Percentiles rank a stretch among this genome's conserved stretches.
Evolutionary conservation across 2,329 filamentous ascomycete genomes (phyloP).

Genomic region (Sporothrix luriei): DNA sequence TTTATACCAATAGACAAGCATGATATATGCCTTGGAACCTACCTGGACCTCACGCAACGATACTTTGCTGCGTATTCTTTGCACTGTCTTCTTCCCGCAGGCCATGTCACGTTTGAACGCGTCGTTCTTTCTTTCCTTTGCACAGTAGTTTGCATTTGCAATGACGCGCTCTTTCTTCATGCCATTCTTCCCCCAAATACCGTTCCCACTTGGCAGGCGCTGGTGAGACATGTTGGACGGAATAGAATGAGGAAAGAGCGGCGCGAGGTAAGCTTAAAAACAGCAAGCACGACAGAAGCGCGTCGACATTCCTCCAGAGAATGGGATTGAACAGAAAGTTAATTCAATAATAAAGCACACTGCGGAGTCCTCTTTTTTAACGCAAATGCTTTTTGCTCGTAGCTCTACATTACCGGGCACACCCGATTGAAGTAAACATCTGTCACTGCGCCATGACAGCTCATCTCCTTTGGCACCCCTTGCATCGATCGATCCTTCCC

Average conservation of each 20-base stretch:
- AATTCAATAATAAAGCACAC: no score
- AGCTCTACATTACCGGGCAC: no score
- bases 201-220: neutral
- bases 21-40: no score
- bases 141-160: neutral
- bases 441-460: neutral
- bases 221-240: constrained; percentile 6
- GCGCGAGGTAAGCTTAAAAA: neutral
- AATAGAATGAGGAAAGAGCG: neutral
- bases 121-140: neutral
- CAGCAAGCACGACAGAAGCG: neutral
- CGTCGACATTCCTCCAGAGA: neutral
- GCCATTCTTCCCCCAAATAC: neutral
- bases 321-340: no score
- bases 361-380: no score
- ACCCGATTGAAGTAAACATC: neutral
- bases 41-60: no score
- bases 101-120: neutral
- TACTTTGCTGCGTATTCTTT: no score
- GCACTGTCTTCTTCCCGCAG: neutral
- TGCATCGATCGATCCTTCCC: constrained; percentile 10
- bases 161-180: neutral
- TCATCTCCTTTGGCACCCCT: constrained; percentile 15
- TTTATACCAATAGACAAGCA: no score
- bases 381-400: no score